Evolutionary conservation across 768 basidiomycete species (phyloP), one percentile per base, ranked within the genome.

Genomic region (Termitomyces sp.): DNA sequence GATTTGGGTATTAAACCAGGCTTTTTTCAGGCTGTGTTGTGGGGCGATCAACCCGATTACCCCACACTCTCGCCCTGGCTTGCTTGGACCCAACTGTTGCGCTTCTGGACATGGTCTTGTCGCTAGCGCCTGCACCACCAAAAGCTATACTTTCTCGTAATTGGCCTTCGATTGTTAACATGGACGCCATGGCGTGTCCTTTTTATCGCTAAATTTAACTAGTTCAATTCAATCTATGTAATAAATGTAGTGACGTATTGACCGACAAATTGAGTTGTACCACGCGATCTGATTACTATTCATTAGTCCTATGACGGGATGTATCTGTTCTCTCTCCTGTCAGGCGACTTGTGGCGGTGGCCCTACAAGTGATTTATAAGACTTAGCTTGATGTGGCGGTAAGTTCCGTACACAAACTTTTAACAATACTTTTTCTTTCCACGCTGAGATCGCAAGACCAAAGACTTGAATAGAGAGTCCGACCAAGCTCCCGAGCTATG

Each of bases 41-140:
- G 48, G 18, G 16, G 27, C 4, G 27, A 27, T 27, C 27, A 4
- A 27, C 27, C 3, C 27, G 27, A 27, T 27, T 4, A 27, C 27
- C 45, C 34, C 49, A 39, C 33, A 24, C 30, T 33, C 16, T 30
- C 12, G 27, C 47, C 13, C 9, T 2, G n/a, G 31, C 31, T 34
- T 57, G 47, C 30, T 42, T 11, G 9, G 36, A n/a, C n/a, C 34
- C 41, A 37, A 24, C n/a, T 30, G 18, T 31, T 27, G 27, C n/a
- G 50, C 59, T 63, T 60, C 59, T 58, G 54, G 59, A 63, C 60
- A 37, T 46, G 55, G 57, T 54, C 57, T 58, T 53, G 63, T 57
- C 63, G 63, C 52, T 61, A 59, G 63, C 58, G 63, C 51, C 59
- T 63, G 59, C 46, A 61, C 58, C 39, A 31, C n/a, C 50, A 58